These are phyloP conservation scores for Nephromyces sp. DNA, from an alignment of 169 alveolate species.

Conservation along the genomic window DNA sequence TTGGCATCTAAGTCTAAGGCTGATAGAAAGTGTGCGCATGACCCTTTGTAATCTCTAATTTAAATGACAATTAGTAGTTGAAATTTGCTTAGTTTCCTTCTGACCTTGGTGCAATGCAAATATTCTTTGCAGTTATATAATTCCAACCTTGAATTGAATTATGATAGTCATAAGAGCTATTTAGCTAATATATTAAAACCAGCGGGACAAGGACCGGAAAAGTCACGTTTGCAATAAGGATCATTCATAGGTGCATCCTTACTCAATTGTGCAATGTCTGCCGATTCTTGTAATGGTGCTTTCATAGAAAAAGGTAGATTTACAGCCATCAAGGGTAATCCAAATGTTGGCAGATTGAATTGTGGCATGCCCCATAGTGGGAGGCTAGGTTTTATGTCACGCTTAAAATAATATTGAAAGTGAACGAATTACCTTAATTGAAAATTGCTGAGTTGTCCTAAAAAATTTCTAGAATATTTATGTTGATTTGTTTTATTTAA, in stretches of 20 bases:
- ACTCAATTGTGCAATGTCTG: neutral
- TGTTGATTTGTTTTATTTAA: too few relatives aligned
- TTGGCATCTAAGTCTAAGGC: neutral
- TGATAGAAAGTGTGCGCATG: neutral
- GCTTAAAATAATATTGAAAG: too few relatives aligned
- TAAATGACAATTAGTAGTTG: neutral
- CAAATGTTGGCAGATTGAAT: neutral
- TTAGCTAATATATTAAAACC: neutral
- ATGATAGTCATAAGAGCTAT: neutral
- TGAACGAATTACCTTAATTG: too few relatives aligned
- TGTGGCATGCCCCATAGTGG: neutral
- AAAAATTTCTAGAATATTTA: too few relatives aligned
- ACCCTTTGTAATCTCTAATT: neutral
- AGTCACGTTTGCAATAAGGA: neutral
- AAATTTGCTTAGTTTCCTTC: too few relatives aligned
- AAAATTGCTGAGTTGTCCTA: too few relatives aligned
- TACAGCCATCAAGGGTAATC: neutral
- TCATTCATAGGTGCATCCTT: neutral
- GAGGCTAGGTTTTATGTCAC: too few relatives aligned
- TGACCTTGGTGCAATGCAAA: too few relatives aligned
- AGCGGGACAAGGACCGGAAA: neutral
- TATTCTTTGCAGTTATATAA: neutral
- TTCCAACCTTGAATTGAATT: neutral
- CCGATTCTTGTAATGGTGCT: neutral
- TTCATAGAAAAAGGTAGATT: neutral